Evolutionary conservation across 768 basidiomycete species (phyloP).

Genomic region (Polyporus arcularius): DNA sequence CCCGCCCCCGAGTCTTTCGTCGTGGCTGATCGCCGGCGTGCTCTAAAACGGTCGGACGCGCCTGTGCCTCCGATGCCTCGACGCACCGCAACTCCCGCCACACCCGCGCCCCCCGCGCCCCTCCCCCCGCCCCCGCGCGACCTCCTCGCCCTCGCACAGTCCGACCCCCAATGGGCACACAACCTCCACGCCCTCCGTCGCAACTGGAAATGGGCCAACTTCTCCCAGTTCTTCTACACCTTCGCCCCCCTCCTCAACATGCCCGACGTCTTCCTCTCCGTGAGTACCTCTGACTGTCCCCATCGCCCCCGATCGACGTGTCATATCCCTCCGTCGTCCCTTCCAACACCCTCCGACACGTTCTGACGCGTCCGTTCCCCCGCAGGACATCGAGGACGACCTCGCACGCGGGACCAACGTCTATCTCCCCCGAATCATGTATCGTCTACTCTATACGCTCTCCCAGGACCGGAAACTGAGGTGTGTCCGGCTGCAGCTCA

Average conservation of each 20-base stretch:
- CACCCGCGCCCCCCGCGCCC: slow-evolving; percentile 26
- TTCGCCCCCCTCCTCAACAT: slow-evolving; percentile 75
- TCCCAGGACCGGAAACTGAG: slow-evolving; percentile 81
- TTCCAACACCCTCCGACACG: neutral
- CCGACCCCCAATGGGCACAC: slow-evolving; percentile 27
- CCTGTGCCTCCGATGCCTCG: slow-evolving; percentile 36
- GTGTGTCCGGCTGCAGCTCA: slow-evolving; percentile 43
- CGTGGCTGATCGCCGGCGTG: slow-evolving; percentile 30
- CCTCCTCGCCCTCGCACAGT: slow-evolving; percentile 18
- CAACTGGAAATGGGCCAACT: slow-evolving; percentile 92
- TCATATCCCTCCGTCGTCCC: neutral
- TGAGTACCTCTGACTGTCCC: slow-evolving; percentile 35
- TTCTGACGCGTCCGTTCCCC: slow-evolving; percentile 16
- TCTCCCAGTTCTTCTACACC: slow-evolving; percentile 87
- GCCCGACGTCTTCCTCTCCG: slow-evolving; percentile 67
- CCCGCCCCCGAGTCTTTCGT: slow-evolving; percentile 11
- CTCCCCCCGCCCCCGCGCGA: slow-evolving; percentile 20
- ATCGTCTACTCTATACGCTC: slow-evolving; percentile 68
- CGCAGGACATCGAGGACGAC: slow-evolving; percentile 80
- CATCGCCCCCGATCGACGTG: slow-evolving; percentile 9
- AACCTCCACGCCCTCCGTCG: slow-evolving; percentile 60
- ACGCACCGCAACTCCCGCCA: slow-evolving; percentile 31
- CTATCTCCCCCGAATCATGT: slow-evolving; percentile 74
- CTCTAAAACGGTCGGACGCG: slow-evolving; percentile 32
- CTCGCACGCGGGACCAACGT: slow-evolving; percentile 58